A percentile compares a stretch with the other conserved stretches of the same genome.
These are phyloP conservation scores for Verticillium nonalfalfae DNA, from an alignment of 2,329 filamentous ascomycete species.

Conservation along the genomic window DNA sequence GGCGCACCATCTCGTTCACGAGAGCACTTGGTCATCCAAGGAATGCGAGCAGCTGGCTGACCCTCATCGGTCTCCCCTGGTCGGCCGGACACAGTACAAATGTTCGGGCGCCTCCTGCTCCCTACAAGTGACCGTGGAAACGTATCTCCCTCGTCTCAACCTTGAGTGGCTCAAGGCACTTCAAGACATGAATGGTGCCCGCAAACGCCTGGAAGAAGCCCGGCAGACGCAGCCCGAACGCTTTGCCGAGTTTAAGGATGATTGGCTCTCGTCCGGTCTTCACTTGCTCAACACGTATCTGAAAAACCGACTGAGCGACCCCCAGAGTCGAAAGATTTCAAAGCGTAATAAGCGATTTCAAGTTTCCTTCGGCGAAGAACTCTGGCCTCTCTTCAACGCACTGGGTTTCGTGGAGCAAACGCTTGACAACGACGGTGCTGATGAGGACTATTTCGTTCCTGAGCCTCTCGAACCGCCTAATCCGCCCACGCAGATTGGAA, in stretches of 20 bases:
- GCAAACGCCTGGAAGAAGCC: conserved; percentile 28
- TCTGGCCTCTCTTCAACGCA: conserved; percentile 39
- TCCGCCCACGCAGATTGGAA: conserved; percentile 27
- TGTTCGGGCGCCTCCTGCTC: conserved; percentile 36
- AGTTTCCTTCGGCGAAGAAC: conserved; percentile 45
- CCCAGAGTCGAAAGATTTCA: conserved; percentile 36
- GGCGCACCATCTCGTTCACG: conserved; percentile 8
- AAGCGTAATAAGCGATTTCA: conserved; percentile 51
- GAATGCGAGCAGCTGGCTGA: not conserved
- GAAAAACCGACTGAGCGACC: conserved; percentile 37
- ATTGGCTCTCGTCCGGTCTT: conserved; percentile 33
- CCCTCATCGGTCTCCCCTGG: conserved; percentile 7
- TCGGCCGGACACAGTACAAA: conserved; percentile 23
- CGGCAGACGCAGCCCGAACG: conserved; percentile 39
- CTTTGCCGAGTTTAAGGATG: conserved; percentile 34
- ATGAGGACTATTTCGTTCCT: conserved; percentile 29
- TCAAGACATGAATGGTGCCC: conserved; percentile 37
- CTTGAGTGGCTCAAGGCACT: conserved; percentile 35
- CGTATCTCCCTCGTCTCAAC: conserved; percentile 42
- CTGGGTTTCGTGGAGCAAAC: conserved; percentile 40
- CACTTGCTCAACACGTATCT: conserved; percentile 44
- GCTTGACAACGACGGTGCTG: conserved; percentile 29
- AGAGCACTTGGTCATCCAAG: not conserved
- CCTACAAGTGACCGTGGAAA: conserved; percentile 36
- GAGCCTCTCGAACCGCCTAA: conserved; percentile 18